A percentile compares a stretch with the other conserved stretches of the same genome.
These are phyloP conservation scores for Pyrenophora teres DNA, from an alignment of 2,329 filamentous ascomycete genomes.

Conservation along the genomic window DNA sequence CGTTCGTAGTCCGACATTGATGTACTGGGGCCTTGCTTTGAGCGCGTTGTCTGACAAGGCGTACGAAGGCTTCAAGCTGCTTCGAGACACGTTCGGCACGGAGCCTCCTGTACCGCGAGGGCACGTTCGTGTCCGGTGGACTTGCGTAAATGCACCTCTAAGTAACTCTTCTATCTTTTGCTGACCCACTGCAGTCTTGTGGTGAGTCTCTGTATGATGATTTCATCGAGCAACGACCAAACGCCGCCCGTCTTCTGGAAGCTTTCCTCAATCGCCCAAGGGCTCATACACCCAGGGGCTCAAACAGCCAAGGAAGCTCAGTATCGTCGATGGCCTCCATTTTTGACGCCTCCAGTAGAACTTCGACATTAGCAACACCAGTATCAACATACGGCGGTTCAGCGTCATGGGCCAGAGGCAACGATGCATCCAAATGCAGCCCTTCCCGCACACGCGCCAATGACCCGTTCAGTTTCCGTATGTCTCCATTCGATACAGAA, in stretches of 20 bases:
- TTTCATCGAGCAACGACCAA: slow-evolving; percentile 44
- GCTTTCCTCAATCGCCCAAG: slow-evolving; percentile 44
- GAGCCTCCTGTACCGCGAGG: slow-evolving; percentile 35
- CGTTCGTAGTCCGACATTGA: slow-evolving; percentile 17
- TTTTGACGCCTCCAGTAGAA: slow-evolving; percentile 32
- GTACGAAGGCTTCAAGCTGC: slow-evolving; percentile 25
- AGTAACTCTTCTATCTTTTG: not conserved
- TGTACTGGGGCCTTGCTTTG: slow-evolving; percentile 29
- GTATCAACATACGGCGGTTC: slow-evolving; percentile 35
- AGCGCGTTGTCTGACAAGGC: slow-evolving; percentile 27
- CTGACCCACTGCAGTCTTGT: slow-evolving; percentile 30
- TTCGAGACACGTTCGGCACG: slow-evolving; percentile 33
- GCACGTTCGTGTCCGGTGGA: slow-evolving; percentile 46
- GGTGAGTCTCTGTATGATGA: slow-evolving; percentile 47
- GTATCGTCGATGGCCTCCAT: slow-evolving; percentile 34
- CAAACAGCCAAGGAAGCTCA: slow-evolving; percentile 30
- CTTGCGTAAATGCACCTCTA: slow-evolving; percentile 31
- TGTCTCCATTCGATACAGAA: slow-evolving; percentile 27
- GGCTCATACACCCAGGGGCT: slow-evolving; percentile 29
- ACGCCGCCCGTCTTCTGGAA: slow-evolving; percentile 48
- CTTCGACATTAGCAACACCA: slow-evolving; percentile 35
- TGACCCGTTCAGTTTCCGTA: slow-evolving; percentile 33
- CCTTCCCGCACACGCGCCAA: slow-evolving; percentile 26
- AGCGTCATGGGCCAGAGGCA: slow-evolving; percentile 22
- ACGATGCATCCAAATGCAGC: slow-evolving; percentile 30